Conservation (phyloP, 352 stramenopile genomes). For the Pythium rhizo-oryzae region DNA sequence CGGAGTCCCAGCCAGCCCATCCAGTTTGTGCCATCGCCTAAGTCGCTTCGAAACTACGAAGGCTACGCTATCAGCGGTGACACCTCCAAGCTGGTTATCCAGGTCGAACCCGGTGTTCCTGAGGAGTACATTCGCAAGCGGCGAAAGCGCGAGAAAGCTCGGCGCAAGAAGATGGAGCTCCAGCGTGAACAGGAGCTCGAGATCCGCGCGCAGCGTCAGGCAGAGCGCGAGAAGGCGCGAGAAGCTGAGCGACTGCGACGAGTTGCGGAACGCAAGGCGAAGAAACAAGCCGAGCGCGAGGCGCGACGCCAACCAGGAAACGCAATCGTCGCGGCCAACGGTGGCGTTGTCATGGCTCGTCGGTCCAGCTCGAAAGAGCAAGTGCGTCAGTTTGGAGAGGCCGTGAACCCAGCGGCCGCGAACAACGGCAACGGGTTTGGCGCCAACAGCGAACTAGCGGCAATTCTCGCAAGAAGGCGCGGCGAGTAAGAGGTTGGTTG, state of each 20-base stretch:
- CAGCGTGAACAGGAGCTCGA: slow-evolving; percentile 79
- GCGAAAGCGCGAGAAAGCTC: slow-evolving; percentile 82
- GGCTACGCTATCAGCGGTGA: slow-evolving; percentile 48
- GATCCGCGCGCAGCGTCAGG: slow-evolving; percentile 67
- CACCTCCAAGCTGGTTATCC: slow-evolving; percentile 46
- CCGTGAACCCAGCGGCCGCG: slow-evolving; percentile 12
- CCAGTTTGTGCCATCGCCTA: slow-evolving; percentile 55
- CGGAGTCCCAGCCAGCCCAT: slow-evolving; percentile 67
- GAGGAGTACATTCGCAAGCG: slow-evolving; percentile 88
- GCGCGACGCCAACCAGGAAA: slow-evolving; percentile 41
- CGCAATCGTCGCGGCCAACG: slow-evolving; percentile 6
- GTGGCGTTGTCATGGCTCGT: background rate
- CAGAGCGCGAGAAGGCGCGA: slow-evolving; percentile 60
- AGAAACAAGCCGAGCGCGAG: slow-evolving; percentile 82
- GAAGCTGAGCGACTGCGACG: slow-evolving; percentile 77
- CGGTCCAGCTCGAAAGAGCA: slow-evolving; percentile 51
- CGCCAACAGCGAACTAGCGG: slow-evolving; percentile 81
- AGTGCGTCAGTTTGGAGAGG: slow-evolving; percentile 82
- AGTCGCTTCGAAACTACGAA: slow-evolving; percentile 20
- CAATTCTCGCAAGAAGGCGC: slow-evolving; percentile 74
- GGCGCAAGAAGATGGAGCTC: slow-evolving; percentile 70
- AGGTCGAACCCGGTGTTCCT: slow-evolving; percentile 65
- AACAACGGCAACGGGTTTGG: slow-evolving; percentile 30
- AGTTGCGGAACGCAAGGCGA: slow-evolving; percentile 87
- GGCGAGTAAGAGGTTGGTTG: slow-evolving; percentile 29